Evolutionary conservation across 148 eudicot species (phyloP).

Genomic region (Dianthus caryophyllus): DNA sequence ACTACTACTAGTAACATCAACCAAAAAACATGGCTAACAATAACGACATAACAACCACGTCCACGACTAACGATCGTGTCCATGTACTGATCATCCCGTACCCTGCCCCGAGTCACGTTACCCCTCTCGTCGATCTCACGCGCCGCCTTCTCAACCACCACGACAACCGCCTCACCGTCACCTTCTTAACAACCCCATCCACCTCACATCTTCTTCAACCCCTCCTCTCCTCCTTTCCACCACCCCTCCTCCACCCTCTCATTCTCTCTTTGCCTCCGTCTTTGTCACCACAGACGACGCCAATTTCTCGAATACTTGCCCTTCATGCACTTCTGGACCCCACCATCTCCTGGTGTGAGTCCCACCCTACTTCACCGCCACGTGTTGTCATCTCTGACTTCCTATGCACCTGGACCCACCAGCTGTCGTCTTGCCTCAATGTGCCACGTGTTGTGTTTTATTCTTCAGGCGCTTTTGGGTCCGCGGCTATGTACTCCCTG

Average conservation of each 20-base stretch:
- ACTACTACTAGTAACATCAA: no score
- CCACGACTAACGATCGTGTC: not conserved
- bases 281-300: not conserved
- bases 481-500: constrained; percentile 18
- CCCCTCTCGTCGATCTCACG: constrained; percentile 20
- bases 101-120: constrained; percentile 23
- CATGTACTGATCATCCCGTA: constrained; percentile 27
- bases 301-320: constrained; percentile 9
- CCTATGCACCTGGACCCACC: constrained; percentile 28
- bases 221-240: constrained; percentile 21
- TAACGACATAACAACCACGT: not conserved
- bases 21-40: no score
- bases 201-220: constrained; percentile 13
- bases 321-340: constrained; percentile 16
- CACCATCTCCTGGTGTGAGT: constrained; percentile 23
- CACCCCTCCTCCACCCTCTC: constrained; percentile 20
- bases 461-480: constrained; percentile 29
- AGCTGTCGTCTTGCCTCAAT: constrained; percentile 2
- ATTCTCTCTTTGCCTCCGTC: constrained; percentile 15
- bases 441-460: constrained; percentile 31
- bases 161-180: constrained; percentile 12
- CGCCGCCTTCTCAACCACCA: constrained; percentile 21
- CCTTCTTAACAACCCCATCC: constrained; percentile 20
- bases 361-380: constrained; percentile 32
- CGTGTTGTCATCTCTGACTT: constrained; percentile 23